phyloP scores from a whole-genome alignment of 129 eudicot species.

The Helichrysum umbraculigerum region DNA sequence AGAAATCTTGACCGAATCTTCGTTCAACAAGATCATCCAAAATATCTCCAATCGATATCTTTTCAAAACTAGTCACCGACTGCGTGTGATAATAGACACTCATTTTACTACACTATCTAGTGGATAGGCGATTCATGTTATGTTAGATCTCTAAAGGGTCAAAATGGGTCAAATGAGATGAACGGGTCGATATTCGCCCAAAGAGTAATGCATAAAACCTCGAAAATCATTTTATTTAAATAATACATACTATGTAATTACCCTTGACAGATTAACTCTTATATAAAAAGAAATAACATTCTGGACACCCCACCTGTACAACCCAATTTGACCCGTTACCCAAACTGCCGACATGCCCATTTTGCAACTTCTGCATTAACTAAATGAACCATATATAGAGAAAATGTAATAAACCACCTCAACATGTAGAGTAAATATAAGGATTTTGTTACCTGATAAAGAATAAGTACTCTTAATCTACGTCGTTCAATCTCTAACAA shows the following conservation, averaged over 20 bases:
- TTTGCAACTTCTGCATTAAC: neutral
- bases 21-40: conserved; percentile 60
- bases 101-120: neutral
- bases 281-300: neutral
- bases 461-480: conserved; percentile 50
- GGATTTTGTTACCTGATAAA: conserved; percentile 57
- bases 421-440: neutral
- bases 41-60: conserved; percentile 53
- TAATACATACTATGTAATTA: neutral
- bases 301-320: neutral
- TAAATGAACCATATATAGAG: neutral
- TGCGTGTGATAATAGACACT: conserved; percentile 27
- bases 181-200: neutral
- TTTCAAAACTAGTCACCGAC: conserved; percentile 46
- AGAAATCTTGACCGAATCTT: conserved; percentile 63
- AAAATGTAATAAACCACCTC: neutral
- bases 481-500: conserved; percentile 51
- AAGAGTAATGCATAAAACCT: neutral
- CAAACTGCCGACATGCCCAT: neutral
- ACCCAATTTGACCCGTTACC: neutral
- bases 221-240: neutral
- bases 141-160: neutral
- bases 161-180: neutral
- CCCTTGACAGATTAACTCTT: neutral
- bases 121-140: neutral